Base-by-base conservation (phyloP, 352 stramenopile species). In the Thalassiosira delicatula region DNA sequence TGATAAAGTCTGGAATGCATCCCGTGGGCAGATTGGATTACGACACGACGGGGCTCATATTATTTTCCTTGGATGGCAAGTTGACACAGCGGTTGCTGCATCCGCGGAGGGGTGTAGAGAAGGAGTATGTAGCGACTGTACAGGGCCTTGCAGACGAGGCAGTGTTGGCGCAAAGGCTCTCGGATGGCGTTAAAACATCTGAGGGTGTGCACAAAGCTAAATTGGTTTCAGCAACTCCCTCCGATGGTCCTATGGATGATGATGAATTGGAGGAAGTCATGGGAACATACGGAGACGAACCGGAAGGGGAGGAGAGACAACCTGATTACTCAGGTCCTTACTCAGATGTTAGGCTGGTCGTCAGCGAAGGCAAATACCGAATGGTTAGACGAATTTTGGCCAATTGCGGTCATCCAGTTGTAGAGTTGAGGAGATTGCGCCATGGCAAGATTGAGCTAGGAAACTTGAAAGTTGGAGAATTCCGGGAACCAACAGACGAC, bases 381-480 rank as follows among this genome's bases (percentile, higher is more conserved):
- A 96, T 96, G 92, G 93, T 96, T 3, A 75, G 93, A 54, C 83
- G 92, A 49, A 94, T 96, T 59, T 69, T 96, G n/a, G 91, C 92
- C 0, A 96, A 96, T 76, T 92, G 85, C 66, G 92, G 92, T 19
- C 91, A 94, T 84, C 83, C 85, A 27, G 93, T 96, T 12, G 84
- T 95, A 25, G 84, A 88, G 27, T 83, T 96, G 21, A 83, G 86
- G 62, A 71, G 93, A 75, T 84, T 93, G 63, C 67, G 91, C 37
- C 89, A 95, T 67, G 93, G n/a, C n/a, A n/a, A n/a, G n/a, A n/a
- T n/a, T n/a, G n/a, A n/a, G n/a, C n/a, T n/a, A n/a, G n/a, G n/a
- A n/a, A n/a, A n/a, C n/a, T n/a, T n/a, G n/a, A n/a, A n/a, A n/a
- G n/a, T n/a, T n/a, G n/a, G n/a, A n/a, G n/a, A n/a, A n/a, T n/a